A percentile compares a stretch with the other conserved stretches of the same genome.
Conservation (phyloP, 768 basidiomycete species). For the Tephrocybe sp. region DNA sequence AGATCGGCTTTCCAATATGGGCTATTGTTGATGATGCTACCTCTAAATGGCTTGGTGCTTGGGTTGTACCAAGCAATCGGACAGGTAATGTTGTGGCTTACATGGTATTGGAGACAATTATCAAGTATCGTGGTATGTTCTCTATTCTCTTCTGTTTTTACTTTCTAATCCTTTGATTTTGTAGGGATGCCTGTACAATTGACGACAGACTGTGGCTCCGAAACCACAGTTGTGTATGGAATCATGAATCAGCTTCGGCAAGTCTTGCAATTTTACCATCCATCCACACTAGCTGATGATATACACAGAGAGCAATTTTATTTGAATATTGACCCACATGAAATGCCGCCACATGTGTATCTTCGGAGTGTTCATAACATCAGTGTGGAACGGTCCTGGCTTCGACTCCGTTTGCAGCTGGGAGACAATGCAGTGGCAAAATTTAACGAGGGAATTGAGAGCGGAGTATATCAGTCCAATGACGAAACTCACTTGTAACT, state of each 20-base stretch:
- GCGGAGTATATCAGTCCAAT: too few species aligned
- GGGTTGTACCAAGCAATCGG: slow-evolving; percentile 38
- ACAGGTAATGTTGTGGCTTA: slow-evolving; percentile 27
- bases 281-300: too few species aligned
- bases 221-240: slow-evolving; percentile 30
- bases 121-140: slow-evolving; percentile 25
- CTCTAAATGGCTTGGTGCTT: slow-evolving; percentile 28
- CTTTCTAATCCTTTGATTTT: too few species aligned
- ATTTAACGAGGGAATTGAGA: slow-evolving; percentile 10
- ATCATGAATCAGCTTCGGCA: slow-evolving; percentile 28
- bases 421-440: slow-evolving; percentile 26
- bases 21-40: slow-evolving; percentile 32
- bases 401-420: slow-evolving; percentile 25
- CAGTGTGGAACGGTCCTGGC: slow-evolving; percentile 33
- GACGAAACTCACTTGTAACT: too few species aligned
- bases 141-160: neutral
- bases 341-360: slow-evolving; percentile 29
- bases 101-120: slow-evolving; percentile 26
- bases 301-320: slow-evolving; percentile 22
- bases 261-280: neutral
- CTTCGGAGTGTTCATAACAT: slow-evolving; percentile 32
- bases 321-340: slow-evolving; percentile 19
- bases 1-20: slow-evolving; percentile 38
- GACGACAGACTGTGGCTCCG: slow-evolving; percentile 33
- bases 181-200: slow-evolving; percentile 33